A percentile compares a stretch with the other conserved stretches of the same genome.
Evolutionary conservation across 345 rosid species (phyloP).

Genomic region (Populus alba): DNA sequence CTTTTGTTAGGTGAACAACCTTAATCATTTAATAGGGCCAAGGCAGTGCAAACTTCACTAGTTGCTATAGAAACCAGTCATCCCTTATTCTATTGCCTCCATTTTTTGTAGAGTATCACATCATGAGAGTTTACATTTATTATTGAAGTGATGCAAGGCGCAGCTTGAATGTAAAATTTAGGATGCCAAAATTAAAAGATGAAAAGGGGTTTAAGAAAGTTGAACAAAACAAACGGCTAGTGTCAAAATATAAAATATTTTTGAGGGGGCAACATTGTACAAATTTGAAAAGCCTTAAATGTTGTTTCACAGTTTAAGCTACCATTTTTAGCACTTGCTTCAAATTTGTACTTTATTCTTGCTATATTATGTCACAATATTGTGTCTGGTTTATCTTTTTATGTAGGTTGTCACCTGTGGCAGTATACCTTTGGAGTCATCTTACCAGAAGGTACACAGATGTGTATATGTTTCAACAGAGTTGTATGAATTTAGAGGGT

Average conservation of each 20-base stretch:
- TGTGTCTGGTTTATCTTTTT: not conserved
- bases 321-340: not conserved
- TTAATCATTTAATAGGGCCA: not conserved
- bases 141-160: not conserved
- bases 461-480: slow-evolving; percentile 84
- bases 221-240: not conserved
- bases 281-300: too few species aligned
- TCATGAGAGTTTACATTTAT: not conserved
- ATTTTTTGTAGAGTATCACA: not conserved
- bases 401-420: slow-evolving; percentile 95
- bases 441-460: slow-evolving; percentile 74
- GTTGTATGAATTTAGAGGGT: slow-evolving; percentile 70
- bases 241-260: too few species aligned
- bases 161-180: not conserved
- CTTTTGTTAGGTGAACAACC: not conserved
- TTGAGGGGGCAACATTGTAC: too few species aligned
- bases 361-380: not conserved
- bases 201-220: not conserved
- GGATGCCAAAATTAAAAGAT: not conserved
- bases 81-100: too few species aligned
- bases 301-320: not conserved
- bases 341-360: not conserved
- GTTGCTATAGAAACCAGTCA: not conserved
- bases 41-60: not conserved
- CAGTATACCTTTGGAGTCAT: slow-evolving; percentile 79